A percentile compares a stretch with the other conserved stretches of the same genome.
These are phyloP conservation scores for Aureobasidium leucospermi DNA, from an alignment of 2,329 filamentous ascomycete species.

Conservation along the genomic window DNA sequence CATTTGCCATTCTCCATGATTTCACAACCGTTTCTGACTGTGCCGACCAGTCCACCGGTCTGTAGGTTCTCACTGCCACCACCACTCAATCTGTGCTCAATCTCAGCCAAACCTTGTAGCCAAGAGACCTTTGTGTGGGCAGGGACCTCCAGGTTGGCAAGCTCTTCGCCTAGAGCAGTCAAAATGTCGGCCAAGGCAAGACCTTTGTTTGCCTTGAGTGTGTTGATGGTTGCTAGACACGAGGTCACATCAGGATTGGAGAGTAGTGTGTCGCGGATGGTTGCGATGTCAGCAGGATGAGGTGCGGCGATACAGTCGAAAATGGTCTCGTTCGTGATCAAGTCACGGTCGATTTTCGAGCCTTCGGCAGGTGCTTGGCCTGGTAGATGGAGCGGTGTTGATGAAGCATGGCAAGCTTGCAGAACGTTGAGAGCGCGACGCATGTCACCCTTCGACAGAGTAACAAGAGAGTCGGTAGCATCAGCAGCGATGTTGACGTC, in stretches of 20 bases:
- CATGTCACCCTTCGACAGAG: constrained; percentile 92
- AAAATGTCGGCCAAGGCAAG: constrained; percentile 91
- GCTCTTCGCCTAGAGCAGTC: constrained; percentile 73
- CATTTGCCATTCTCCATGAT: constrained; percentile 40
- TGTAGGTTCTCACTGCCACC: constrained; percentile 83
- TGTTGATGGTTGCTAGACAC: constrained; percentile 80
- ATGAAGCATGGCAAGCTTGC: constrained; percentile 92
- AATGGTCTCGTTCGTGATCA: constrained; percentile 85
- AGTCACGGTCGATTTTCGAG: constrained; percentile 64
- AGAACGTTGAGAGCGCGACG: constrained; percentile 87
- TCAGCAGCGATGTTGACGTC: constrained; percentile 73
- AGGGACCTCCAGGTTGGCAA: constrained; percentile 75
- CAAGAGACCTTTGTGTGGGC: constrained; percentile 83
- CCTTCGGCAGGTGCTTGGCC: constrained; percentile 39
- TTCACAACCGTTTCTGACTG: constrained; percentile 79
- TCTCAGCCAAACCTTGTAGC: constrained; percentile 83
- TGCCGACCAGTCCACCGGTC: constrained; percentile 86
- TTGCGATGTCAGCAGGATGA: constrained; percentile 77
- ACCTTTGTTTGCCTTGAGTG: constrained; percentile 76
- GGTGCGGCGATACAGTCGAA: constrained; percentile 97
- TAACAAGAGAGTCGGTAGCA: constrained; percentile 76
- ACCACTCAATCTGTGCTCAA: constrained; percentile 84
- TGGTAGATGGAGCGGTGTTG: constrained; percentile 50
- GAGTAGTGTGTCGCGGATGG: constrained; percentile 77
- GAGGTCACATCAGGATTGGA: constrained; percentile 81